Evolutionary conservation across 2,329 filamentous ascomycete genomes (phyloP), one percentile per base, ranked within the genome.

Genomic region (Scopulariopsis brevicaulis): DNA sequence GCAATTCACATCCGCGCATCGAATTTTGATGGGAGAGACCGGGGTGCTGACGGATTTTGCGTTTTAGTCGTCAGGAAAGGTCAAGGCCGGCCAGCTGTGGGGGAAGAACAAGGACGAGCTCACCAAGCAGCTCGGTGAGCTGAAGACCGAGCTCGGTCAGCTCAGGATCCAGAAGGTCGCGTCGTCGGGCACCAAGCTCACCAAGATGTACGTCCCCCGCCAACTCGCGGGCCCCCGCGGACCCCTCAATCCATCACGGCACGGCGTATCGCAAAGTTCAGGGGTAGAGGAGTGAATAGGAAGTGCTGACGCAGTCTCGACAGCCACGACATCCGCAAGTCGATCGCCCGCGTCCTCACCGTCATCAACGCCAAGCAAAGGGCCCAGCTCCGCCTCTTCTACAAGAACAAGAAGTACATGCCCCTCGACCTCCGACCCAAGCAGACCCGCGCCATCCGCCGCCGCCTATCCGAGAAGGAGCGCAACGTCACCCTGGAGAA

Each of bases 341-440:
- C 92, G 66, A 96, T 99, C 79, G 95, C 94, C 73, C 92, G 93
- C 74, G 90, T 96, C 79, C 87, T 99, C 71, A 99, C 94, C 77
- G 85, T 99, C 82, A 96, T 99, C 87, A 99, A 97, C 85, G 88
- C 91, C 79, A 97, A 96, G 86, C 94, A 99, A 84, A 89, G 95
- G 77, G 83, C 90, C 67, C 92, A 97, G 82, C 90, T 99, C 71
- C 91, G 92, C 71, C 84, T 97, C 68, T 97, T 97, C 89, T 99
- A 99, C 87, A 95, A 96, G 85, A 89, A 88, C 87, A 97, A 97
- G 90, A 97, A 96, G 85, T 96, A 96, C 85, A 80, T 91, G 65
- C 94, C 94, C 65, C 90, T 99, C 75, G 95, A 99, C 78, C 92
- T 99, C 82, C 90, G 94, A 78, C 79, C 91, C 74, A 97, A 97